Evolutionary conservation across 257 asterid species (phyloP), one percentile per base, ranked within the genome.

Genomic region (Solanum tarapatanum): DNA sequence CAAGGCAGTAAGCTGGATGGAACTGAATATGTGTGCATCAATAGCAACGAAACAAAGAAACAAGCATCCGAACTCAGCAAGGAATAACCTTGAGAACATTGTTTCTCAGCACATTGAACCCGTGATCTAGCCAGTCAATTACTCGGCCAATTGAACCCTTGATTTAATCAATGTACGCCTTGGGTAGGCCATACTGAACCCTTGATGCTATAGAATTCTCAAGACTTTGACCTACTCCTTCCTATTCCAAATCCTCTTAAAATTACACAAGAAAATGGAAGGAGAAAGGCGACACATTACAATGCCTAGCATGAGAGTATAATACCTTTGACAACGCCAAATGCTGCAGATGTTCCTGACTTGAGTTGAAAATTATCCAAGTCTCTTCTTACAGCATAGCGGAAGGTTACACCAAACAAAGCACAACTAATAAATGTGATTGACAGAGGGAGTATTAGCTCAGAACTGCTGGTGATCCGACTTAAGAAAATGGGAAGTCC

Each of bases 371-470:
- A 90, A 90, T 96, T 88, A 84, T 95, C 98, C 93, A 95, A 89
- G 90, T 97, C 97, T 90, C 98, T 90, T 91, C 99, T 92, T 70
- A 97, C 83, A 11, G 95, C 98, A 92, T 95, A 95, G 9, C 99
- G 95, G 84, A 91, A 96, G 86, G 99, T 97, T 37, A 93, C 96
- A 60, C 99, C 99, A 89, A 91, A 97, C 70, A 97, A 91, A 32
- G 99, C 98, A 88, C 98, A 97, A 39, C 98, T 91, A 76, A 92
- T 72, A 58, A 93, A 94, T 82, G 96, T 93, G 88, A 95, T 91
- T n/a, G 93, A 94, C 45, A 96, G 89, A 45, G 98, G 96, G 64
- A 95, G 92, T 82, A 95, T 90, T 51, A 97, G 91, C 87, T 93
- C 90, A 37, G 92, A 66, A 83, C 75, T 66, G 93, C 87, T 89